Base-by-base conservation (phyloP, 345 rosid genomes). In the Theobroma cacao region DNA sequence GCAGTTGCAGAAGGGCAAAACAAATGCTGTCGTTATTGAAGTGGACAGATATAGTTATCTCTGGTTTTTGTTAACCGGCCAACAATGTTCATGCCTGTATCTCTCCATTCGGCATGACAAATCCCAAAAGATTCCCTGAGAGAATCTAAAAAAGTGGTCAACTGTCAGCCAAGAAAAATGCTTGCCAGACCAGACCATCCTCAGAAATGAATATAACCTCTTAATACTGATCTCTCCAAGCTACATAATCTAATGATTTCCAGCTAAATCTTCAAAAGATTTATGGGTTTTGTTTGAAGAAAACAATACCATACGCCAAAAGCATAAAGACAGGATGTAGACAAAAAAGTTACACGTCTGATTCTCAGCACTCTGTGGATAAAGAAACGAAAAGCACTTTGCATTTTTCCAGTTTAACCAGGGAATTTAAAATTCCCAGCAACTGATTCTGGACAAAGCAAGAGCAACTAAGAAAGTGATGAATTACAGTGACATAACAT, bases 71-170 rank as follows among this genome's bases (percentile, higher is more conserved):
- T 66, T 43, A 48, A 65, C 65, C 36, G 45, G 61, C 60, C 40
- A 73, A 65, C 65, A 28, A 20, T 60, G 40, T 50, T 71, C 75
- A 18, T 30, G 36, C 71, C 73, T 55, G 26, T 56, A 68, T 68
- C 58, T 76, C 36, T 69, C 67, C 67, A 77, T 77, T 72, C 70
- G 78, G 72, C 77, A 61, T 52, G 22, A 9, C 80, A 79, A 77
- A 79, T 77, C 81, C 80, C 83, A 75, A 82, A 81, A 82, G 72
- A 81, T 81, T 80, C 86, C 79, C 79, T 59, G 0, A n/a, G 6
- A 52, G 80, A 81, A 71, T 77, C 82, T 77, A 22, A 56, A 56
- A 76, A 76, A 43, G 74, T 56, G 55, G 62, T 40, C 61, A 76
- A 76, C 76, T 78, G 40, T 76, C 74, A 75, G 59, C 26, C 47